phyloP scores from a whole-genome alignment of 176 grass and related monocot species.

The Oryza meridionalis region DNA sequence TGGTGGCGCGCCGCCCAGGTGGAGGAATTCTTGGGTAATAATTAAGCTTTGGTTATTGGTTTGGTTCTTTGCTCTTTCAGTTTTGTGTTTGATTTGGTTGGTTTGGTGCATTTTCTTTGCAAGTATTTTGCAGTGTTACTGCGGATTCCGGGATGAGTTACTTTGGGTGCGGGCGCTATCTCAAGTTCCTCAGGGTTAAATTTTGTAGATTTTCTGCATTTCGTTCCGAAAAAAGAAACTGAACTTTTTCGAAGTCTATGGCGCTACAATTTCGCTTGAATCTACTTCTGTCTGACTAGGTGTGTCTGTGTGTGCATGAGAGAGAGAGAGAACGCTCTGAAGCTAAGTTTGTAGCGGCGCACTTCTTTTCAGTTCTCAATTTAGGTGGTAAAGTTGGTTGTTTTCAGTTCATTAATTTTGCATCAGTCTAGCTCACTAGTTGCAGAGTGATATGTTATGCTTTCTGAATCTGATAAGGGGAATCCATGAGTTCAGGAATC shows the following conservation, averaged over 20 bases:
- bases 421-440: not conserved
- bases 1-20: not conserved
- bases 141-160: constrained; percentile 10
- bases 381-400: constrained; percentile 2
- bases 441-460: not conserved
- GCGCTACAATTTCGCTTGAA: not conserved
- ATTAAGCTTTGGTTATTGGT: constrained; percentile 9
- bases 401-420: not conserved
- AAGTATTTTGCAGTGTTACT: constrained; percentile 15
- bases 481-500: not conserved
- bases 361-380: constrained; percentile 2
- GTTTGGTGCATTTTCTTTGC: constrained; percentile 19
- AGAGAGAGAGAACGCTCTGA: not conserved
- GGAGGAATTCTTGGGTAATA: constrained; percentile 44
- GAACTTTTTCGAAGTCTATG: not conserved
- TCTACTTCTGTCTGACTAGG: not conserved
- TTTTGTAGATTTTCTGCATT: not conserved
- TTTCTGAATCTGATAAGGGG: not conserved
- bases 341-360: not conserved
- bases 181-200: not conserved
- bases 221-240: not conserved
- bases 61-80: not conserved
- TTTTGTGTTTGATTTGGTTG: not conserved
- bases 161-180: no score
- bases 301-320: no score